Conservation (phyloP, 257 asterid species). For the Verbascum thapsus region DNA sequence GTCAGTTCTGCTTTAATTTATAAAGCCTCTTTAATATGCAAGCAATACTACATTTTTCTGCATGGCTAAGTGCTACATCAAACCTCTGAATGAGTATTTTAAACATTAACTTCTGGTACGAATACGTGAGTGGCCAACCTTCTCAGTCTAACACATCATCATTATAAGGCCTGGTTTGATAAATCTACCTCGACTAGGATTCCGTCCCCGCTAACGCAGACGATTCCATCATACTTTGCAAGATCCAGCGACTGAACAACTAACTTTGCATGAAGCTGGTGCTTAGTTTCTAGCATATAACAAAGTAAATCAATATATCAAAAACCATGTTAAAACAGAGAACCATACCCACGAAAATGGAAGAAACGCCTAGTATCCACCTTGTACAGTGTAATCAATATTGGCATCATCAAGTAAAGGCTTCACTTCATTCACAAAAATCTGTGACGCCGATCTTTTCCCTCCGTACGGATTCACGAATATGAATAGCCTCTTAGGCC, state of each 20-base stretch:
- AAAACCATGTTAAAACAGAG: background rate
- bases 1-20: conserved; percentile 3
- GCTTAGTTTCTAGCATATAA: conserved; percentile 64
- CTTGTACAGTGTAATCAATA: conserved; percentile 65
- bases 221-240: conserved; percentile 70
- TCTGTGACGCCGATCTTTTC: conserved; percentile 67
- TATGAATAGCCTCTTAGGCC: conserved; percentile 81
- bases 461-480: conserved; percentile 96
- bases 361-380: conserved; percentile 29
- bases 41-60: background rate
- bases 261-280: conserved; percentile 87
- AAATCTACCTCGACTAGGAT: conserved; percentile 78
- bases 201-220: conserved; percentile 97
- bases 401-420: conserved; percentile 91
- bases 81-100: background rate
- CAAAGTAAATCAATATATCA: conserved; percentile 23
- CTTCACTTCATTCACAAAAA: conserved; percentile 68
- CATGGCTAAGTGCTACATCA: background rate
- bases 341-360: background rate
- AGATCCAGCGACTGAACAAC: conserved; percentile 67
- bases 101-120: background rate
- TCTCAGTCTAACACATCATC: conserved; percentile 11
- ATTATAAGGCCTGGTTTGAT: conserved; percentile 4
- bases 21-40: conserved; percentile 3
- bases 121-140: background rate